Conservation (phyloP, 2,329 filamentous ascomycete species). For the Trichoderma sp. region DNA sequence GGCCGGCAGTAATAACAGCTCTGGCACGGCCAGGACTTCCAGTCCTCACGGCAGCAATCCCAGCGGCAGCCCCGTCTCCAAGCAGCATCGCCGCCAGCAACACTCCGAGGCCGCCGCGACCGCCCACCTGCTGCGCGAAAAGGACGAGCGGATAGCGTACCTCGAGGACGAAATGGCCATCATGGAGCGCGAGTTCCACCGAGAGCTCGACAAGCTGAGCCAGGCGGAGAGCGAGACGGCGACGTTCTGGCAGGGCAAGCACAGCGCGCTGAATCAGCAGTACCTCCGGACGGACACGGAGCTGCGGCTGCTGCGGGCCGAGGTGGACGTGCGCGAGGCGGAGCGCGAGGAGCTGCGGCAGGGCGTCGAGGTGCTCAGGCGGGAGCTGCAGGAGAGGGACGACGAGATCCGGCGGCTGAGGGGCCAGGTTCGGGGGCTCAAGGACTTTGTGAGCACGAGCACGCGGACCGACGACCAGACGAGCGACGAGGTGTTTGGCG, state of each 20-base stretch:
- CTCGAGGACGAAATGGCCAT: slow-evolving; percentile 56
- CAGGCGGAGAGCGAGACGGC: slow-evolving; percentile 58
- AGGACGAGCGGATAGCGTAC: slow-evolving; percentile 55
- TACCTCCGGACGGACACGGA: slow-evolving; percentile 56
- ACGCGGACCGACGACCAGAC: slow-evolving; percentile 63
- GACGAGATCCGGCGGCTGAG: slow-evolving; percentile 58
- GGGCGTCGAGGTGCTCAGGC: slow-evolving; percentile 52
- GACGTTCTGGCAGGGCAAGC: slow-evolving; percentile 60
- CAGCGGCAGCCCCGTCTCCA: slow-evolving; percentile 17
- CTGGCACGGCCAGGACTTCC: too few species aligned
- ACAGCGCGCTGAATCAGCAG: slow-evolving; percentile 55
- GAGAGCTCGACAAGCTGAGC: slow-evolving; percentile 56
- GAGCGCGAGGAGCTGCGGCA: slow-evolving; percentile 54
- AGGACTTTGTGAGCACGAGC: slow-evolving; percentile 70
- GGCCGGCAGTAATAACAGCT: slow-evolving; percentile 24
- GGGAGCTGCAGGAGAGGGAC: slow-evolving; percentile 53
- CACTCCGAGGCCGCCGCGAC: slow-evolving; percentile 31
- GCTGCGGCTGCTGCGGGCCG: slow-evolving; percentile 53
- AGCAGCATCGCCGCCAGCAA: slow-evolving; percentile 18
- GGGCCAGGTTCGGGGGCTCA: slow-evolving; percentile 66
- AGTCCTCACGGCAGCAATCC: slow-evolving; percentile 12
- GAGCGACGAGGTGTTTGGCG: slow-evolving; percentile 68
- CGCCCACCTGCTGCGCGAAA: slow-evolving; percentile 44
- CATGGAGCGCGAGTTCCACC: slow-evolving; percentile 57
- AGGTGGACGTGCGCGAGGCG: slow-evolving; percentile 52